A percentile compares a stretch with the other conserved stretches of the same genome.
Evolutionary conservation across 805 yeast species (phyloP).

Genomic region (Teunomyces gatunensis): DNA sequence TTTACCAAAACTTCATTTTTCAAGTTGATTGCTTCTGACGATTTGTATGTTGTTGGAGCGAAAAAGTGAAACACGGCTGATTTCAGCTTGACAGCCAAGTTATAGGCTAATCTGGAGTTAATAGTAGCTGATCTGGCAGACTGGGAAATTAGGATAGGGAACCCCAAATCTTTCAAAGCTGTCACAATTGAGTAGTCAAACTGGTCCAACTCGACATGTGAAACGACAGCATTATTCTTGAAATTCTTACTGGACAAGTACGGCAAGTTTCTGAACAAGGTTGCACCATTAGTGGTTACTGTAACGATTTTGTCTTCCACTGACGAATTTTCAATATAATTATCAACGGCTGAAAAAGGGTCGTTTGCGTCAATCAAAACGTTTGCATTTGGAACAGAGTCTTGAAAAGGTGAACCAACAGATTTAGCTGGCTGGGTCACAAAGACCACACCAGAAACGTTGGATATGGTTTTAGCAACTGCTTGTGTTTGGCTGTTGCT

Average conservation of each 20-base stretch:
- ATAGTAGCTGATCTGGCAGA: constrained; percentile 50
- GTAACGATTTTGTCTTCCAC: constrained; percentile 31
- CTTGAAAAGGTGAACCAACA: constrained; percentile 31
- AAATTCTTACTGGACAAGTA: constrained; percentile 43
- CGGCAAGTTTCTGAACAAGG: constrained; percentile 61
- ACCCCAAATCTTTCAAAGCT: constrained; percentile 69
- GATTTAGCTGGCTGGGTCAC: constrained; percentile 49
- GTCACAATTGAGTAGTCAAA: constrained; percentile 69
- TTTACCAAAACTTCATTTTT: constrained; percentile 13
- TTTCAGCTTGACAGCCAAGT: constrained; percentile 46
- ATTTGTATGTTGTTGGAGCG: constrained; percentile 19
- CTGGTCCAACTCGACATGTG: constrained; percentile 56
- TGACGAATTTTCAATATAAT: constrained; percentile 17
- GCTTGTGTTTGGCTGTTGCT: constrained; percentile 12
- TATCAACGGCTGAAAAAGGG: constrained; percentile 47
- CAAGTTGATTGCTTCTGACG: constrained; percentile 15
- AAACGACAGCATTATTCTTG: constrained; percentile 45
- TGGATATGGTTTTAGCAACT: constrained; percentile 30
- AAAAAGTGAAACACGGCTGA: constrained; percentile 75
- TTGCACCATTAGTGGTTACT: constrained; percentile 50
- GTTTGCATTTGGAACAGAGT: constrained; percentile 17
- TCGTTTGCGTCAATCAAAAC: constrained; percentile 48
- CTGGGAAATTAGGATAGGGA: constrained; percentile 67
- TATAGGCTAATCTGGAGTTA: constrained; percentile 56
- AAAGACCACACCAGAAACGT: constrained; percentile 34